Conservation (phyloP, 202 grass and related monocot species). For the Hordeum pubiflorum region DNA sequence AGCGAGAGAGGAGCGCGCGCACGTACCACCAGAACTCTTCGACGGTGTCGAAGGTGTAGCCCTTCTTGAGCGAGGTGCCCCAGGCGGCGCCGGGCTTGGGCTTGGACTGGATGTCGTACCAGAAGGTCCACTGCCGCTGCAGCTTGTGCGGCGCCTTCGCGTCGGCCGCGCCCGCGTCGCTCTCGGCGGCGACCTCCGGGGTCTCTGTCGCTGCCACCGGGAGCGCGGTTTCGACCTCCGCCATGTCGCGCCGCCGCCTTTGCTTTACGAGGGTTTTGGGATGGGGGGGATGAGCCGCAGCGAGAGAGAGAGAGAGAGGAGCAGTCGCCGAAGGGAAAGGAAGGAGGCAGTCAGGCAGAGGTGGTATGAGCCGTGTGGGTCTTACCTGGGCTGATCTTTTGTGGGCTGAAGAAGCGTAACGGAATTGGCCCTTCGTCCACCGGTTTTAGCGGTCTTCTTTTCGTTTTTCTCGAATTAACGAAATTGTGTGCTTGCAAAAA, state of each 20-base stretch:
- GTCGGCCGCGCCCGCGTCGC: not conserved
- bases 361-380: not conserved
- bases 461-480: not conserved
- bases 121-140: conserved; percentile 87
- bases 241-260: conserved; percentile 37
- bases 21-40: conserved; percentile 92
- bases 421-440: not conserved
- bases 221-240: conserved; percentile 21
- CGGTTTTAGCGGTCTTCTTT: too few relatives aligned
- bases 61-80: conserved; percentile 78
- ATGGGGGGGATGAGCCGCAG: not conserved
- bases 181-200: conserved; percentile 18
- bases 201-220: not conserved
- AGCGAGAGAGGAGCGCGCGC: not conserved
- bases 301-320: not conserved
- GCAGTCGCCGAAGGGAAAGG: conserved; percentile 1
- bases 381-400: conserved; percentile 5
- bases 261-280: conserved; percentile 10
- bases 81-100: conserved; percentile 91
- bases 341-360: not conserved
- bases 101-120: conserved; percentile 94
- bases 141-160: conserved; percentile 55
- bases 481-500: too few relatives aligned
- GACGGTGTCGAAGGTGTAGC: conserved; percentile 93
- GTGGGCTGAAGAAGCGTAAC: not conserved